These are phyloP conservation scores for Capillidium heterosporum DNA, from an alignment of 371 early-diverging fungal species.

Conservation along the genomic window DNA sequence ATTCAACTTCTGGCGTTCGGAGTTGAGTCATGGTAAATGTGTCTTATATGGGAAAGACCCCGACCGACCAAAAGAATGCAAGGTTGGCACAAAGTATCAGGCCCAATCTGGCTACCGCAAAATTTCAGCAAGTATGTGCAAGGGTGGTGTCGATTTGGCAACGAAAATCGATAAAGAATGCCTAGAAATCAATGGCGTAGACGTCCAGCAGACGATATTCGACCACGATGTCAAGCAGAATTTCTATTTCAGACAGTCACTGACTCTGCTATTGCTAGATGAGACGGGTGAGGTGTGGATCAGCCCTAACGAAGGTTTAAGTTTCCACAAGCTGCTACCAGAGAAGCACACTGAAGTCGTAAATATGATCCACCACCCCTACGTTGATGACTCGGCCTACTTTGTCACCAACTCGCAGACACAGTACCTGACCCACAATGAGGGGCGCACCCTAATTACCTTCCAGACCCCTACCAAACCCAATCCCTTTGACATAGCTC, in stretches of 20 bases:
- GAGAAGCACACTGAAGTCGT: slow-evolving; percentile 16
- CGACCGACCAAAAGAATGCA: slow-evolving; percentile 38
- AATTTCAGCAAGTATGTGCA: slow-evolving; percentile 32
- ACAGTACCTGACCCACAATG: slow-evolving; percentile 41
- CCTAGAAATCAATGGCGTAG: slow-evolving; percentile 9
- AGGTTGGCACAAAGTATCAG: slow-evolving; percentile 24
- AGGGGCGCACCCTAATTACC: slow-evolving; percentile 34
- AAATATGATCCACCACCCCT: slow-evolving; percentile 44
- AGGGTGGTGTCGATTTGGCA: slow-evolving; percentile 38
- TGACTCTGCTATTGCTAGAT: slow-evolving; percentile 34
- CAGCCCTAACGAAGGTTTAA: slow-evolving; percentile 55
- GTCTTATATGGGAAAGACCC: slow-evolving; percentile 42
- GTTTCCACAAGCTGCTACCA: slow-evolving; percentile 30
- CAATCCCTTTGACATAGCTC: slow-evolving; percentile 25
- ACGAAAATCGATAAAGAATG: slow-evolving; percentile 35
- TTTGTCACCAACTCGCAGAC: slow-evolving; percentile 39
- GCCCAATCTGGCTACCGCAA: slow-evolving; percentile 56
- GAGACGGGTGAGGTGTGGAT: slow-evolving; percentile 29
- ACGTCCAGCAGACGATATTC: slow-evolving; percentile 16
- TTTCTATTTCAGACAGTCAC: slow-evolving; percentile 39
- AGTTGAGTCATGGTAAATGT: slow-evolving; percentile 28
- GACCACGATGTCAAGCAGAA: slow-evolving; percentile 29
- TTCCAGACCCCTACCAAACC: slow-evolving; percentile 36
- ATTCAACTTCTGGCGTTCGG: slow-evolving; percentile 53
- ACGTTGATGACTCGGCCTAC: slow-evolving; percentile 44